A percentile compares a stretch with the other conserved stretches of the same genome.
These are phyloP conservation scores for Cetraspora pellucida DNA, from an alignment of 192 early-diverging fungal species.

Conservation along the genomic window DNA sequence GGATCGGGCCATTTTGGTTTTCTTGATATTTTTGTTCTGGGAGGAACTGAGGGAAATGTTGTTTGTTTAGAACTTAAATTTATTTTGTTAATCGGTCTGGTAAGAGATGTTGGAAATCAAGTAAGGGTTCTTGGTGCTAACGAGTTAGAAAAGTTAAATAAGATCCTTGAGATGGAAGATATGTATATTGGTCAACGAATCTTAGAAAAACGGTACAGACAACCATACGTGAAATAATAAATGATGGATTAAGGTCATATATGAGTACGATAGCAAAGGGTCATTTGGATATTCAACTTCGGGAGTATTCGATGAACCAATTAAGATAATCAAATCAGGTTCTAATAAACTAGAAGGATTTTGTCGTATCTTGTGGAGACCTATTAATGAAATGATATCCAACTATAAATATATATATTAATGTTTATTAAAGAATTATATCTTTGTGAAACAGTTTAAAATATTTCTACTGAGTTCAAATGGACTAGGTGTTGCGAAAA, in stretches of 20 bases:
- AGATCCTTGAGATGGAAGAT: background rate
- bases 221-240: background rate
- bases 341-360: background rate
- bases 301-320: background rate
- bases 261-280: background rate
- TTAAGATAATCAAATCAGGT: background rate
- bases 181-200: background rate
- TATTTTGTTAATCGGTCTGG: background rate
- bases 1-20: slow-evolving; percentile 38
- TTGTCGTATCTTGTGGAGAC: background rate
- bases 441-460: background rate
- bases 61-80: slow-evolving; percentile 15
- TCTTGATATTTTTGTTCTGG: slow-evolving; percentile 35
- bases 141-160: background rate
- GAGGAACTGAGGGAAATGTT: background rate
- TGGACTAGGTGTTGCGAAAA: no score
- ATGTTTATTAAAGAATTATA: background rate
- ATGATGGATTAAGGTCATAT: background rate
- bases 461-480: no score
- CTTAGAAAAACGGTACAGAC: background rate
- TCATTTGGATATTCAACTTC: background rate
- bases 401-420: slow-evolving; percentile 6
- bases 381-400: background rate
- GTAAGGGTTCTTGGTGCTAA: background rate
- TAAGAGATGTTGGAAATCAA: background rate